phyloP scores from a whole-genome alignment of 805 yeast genomes.

The Kuraishia capsulata region DNA sequence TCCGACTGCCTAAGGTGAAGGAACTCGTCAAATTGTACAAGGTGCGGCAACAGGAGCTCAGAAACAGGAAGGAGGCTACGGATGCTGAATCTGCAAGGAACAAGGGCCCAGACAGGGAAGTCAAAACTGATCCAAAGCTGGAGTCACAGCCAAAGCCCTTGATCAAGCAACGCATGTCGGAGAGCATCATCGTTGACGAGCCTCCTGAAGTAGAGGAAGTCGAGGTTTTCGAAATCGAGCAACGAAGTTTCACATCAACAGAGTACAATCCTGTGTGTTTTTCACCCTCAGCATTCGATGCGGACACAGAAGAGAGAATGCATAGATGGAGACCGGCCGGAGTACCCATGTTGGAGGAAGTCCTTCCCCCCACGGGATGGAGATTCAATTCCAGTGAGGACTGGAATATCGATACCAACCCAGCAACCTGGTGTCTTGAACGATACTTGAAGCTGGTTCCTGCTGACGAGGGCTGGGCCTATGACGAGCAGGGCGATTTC shows the following conservation, averaged over 20 bases:
- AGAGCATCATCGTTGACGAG: conserved; percentile 67
- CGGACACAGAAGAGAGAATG: conserved; percentile 31
- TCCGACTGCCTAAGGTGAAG: conserved; percentile 51
- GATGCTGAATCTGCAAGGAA: conserved; percentile 16
- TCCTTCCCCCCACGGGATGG: conserved; percentile 71
- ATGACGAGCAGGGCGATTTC: conserved; percentile 37
- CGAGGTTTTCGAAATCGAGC: conserved; percentile 71
- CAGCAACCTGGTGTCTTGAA: conserved; percentile 40
- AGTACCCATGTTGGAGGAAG: conserved; percentile 38
- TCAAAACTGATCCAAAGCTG: background rate
- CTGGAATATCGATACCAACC: conserved; percentile 60
- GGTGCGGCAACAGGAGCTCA: conserved; percentile 1
- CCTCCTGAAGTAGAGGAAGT: conserved; percentile 51
- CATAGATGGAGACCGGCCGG: conserved; percentile 60
- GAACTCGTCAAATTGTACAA: conserved; percentile 20
- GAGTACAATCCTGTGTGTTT: conserved; percentile 56
- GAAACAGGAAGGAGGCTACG: conserved; percentile 17
- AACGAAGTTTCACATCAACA: conserved; percentile 48
- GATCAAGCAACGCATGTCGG: conserved; percentile 25
- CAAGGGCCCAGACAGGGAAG: no score
- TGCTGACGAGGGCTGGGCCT: conserved; percentile 41
- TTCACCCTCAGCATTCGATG: conserved; percentile 47
- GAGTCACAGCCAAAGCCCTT: background rate
- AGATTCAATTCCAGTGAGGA: conserved; percentile 45
- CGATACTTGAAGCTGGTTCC: conserved; percentile 28